Evolutionary conservation across 805 yeast genomes (phyloP).

Genomic region (Yarrowia sp.): DNA sequence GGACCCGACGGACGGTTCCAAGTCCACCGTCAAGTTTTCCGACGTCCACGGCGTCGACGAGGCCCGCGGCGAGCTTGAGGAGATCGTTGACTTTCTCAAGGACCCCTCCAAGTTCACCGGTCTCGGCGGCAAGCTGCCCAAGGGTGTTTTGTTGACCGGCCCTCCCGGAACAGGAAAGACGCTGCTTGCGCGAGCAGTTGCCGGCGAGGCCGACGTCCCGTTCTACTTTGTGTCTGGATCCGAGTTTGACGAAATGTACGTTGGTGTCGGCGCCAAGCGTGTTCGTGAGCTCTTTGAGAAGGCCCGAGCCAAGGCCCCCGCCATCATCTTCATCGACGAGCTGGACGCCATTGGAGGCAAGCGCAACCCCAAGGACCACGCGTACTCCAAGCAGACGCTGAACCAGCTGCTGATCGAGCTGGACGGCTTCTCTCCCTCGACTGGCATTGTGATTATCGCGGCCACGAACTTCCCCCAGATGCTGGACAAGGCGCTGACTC

Average conservation of each 20-base stretch:
- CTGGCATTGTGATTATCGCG: constrained; percentile 93
- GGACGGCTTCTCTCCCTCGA: constrained; percentile 86
- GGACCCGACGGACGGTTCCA: constrained; percentile 65
- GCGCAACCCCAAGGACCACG: constrained; percentile 96
- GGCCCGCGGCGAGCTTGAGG: constrained; percentile 95
- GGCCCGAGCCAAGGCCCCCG: constrained; percentile 94
- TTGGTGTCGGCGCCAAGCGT: constrained; percentile 98
- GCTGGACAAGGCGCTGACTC: constrained; percentile 91
- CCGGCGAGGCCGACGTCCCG: constrained; percentile 99
- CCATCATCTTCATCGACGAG: constrained; percentile 95
- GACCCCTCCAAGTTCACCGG: constrained; percentile 97
- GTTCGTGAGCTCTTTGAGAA: constrained; percentile 90
- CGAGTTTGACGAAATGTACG: constrained; percentile 96
- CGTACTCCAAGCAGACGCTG: constrained; percentile 95
- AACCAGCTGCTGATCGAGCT: constrained; percentile 93
- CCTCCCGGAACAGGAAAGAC: constrained; percentile 99
- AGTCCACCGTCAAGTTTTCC: constrained; percentile 80
- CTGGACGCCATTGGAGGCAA: constrained; percentile 98
- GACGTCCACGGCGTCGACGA: constrained; percentile 99
- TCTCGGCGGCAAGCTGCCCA: constrained; percentile 94
- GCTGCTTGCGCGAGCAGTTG: constrained; percentile 92
- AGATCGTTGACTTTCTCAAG: constrained; percentile 93
- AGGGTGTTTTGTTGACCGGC: constrained; percentile 94
- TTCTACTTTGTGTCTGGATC: constrained; percentile 98
- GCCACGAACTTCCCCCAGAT: constrained; percentile 98